A percentile compares a stretch with the other conserved stretches of the same genome.
These are phyloP conservation scores for Papiliotrema laurentii DNA, from an alignment of 1,284 basidiomycete species.

Conservation along the genomic window DNA sequence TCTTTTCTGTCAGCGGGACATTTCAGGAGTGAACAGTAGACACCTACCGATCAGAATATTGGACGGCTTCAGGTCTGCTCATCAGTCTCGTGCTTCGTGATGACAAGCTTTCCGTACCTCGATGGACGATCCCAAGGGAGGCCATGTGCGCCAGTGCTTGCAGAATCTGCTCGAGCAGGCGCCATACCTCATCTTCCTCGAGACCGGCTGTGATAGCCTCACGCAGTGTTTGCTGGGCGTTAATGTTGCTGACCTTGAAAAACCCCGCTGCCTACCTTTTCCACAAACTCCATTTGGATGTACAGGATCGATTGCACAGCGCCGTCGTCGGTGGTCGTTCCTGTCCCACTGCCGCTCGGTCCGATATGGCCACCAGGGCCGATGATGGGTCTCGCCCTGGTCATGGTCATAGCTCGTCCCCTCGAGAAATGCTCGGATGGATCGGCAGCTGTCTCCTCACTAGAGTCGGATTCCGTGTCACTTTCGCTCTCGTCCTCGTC, in stretches of 20 bases:
- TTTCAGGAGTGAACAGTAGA: not conserved
- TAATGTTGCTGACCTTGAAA: not conserved
- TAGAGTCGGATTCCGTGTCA: slow-evolving; percentile 8
- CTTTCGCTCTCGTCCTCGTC: slow-evolving; percentile 23
- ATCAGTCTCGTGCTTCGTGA: not conserved
- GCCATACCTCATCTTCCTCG: slow-evolving; percentile 79
- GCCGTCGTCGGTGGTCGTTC: slow-evolving; percentile 28
- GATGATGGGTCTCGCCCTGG: slow-evolving; percentile 9
- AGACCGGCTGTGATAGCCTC: slow-evolving; percentile 75
- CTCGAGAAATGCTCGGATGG: slow-evolving; percentile 18
- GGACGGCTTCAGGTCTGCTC: slow-evolving; percentile 81
- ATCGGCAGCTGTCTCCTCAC: slow-evolving; percentile 26
- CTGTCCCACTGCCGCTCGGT: slow-evolving; percentile 14
- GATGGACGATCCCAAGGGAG: slow-evolving; percentile 81
- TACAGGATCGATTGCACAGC: slow-evolving; percentile 42
- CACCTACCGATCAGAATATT: slow-evolving; percentile 81
- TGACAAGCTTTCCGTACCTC: slow-evolving; percentile 39
- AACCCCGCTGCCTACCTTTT: slow-evolving; percentile 32
- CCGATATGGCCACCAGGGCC: not conserved
- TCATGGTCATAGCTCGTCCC: not conserved
- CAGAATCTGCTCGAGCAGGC: slow-evolving; percentile 84
- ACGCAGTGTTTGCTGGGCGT: slow-evolving; percentile 31
- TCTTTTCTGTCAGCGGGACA: slow-evolving; percentile 51
- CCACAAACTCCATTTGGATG: slow-evolving; percentile 49
- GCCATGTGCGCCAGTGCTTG: slow-evolving; percentile 90